phyloP scores from a whole-genome alignment of 1,139 yeast species.

The Nakaseomyces nivariensis region DNA sequence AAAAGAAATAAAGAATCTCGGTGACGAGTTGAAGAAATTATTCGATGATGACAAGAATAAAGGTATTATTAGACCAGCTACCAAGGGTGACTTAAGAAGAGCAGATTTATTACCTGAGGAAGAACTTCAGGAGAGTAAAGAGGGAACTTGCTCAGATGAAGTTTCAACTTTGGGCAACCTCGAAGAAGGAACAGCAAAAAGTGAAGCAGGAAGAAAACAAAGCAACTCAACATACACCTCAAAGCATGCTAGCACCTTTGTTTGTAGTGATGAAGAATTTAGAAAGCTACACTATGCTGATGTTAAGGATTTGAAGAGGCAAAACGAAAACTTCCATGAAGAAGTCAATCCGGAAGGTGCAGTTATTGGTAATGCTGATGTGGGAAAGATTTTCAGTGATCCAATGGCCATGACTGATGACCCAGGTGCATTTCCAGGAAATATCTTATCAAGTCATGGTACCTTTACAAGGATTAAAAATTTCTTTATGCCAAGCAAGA shows the following conservation, averaged over 20 bases:
- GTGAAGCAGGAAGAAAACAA: conserved; percentile 2
- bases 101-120: conserved; percentile 23
- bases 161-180: not conserved
- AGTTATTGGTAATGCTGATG: conserved; percentile 17
- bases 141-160: not conserved
- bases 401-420: conserved; percentile 16
- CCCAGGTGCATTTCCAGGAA: conserved; percentile 19
- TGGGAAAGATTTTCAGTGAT: conserved; percentile 20
- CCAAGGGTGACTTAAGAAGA: conserved; percentile 29
- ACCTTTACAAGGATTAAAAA: conserved; percentile 23
- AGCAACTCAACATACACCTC: conserved; percentile 2
- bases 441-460: conserved; percentile 9
- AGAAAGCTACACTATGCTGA: conserved; percentile 19
- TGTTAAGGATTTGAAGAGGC: conserved; percentile 10
- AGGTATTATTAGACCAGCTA: conserved; percentile 26
- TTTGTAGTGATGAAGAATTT: conserved; percentile 20
- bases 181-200: conserved; percentile 1
- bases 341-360: conserved; percentile 11
- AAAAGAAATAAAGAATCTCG: conserved; percentile 46
- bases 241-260: conserved; percentile 18
- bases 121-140: conserved; percentile 1
- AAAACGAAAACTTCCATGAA: conserved; percentile 5
- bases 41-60: conserved; percentile 22
- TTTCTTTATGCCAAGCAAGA: conserved; percentile 30
- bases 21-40: conserved; percentile 32